Base-by-base conservation (phyloP, 2,329 filamentous ascomycete genomes). In the Claviceps africana region DNA sequence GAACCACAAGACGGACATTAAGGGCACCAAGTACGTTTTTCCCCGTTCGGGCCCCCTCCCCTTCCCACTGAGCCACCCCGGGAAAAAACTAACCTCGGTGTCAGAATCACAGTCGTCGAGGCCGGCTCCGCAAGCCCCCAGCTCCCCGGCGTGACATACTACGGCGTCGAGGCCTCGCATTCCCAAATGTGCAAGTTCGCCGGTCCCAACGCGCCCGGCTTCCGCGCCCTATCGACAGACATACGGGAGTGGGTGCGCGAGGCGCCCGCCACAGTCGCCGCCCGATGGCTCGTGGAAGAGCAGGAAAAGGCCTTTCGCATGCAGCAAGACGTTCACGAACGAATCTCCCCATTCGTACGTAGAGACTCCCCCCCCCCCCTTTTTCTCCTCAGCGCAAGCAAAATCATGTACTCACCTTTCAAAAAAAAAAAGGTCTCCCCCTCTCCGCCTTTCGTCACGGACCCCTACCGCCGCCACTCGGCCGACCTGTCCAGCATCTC, bases 111-210 rank as follows among this genome's bases (percentile, higher is more conserved):
- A 54, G 76, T 90, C 39, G 86, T 90, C 2, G 83, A 88, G 54
- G 74, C 84, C 51, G 72, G 71, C 47, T 88, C 84, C 1, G 86
- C 86, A 1, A 78, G 81, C 19, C 86, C 85, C 0, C 77, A 79
- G 51, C 69, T 86, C 15, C 81, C 82, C 6, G 83, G 83, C 33
- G 83, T 86, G 0, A 81, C 78, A 43, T 83, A 84, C 57, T 86
- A 83, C 65, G 83, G 83, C n/a, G 85, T 88, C 54, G 83, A 87
- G 58, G 81, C 82, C 8, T 79, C 78, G n/a, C 83, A 87, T 61
- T 80, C 78, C 1, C 72, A 74, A 44, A 86, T 88, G 80, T 85
- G 82, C 70, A 87, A 86, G 61, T 88, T 86, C 54, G 74, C 79
- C 22, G 76, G 75, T 56, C 72, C 74, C 48, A 77, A 72, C 55